A percentile compares a stretch with the other conserved stretches of the same genome.
Conservation (phyloP, 768 basidiomycete genomes). For the Tricholoma saponaceum region DNA sequence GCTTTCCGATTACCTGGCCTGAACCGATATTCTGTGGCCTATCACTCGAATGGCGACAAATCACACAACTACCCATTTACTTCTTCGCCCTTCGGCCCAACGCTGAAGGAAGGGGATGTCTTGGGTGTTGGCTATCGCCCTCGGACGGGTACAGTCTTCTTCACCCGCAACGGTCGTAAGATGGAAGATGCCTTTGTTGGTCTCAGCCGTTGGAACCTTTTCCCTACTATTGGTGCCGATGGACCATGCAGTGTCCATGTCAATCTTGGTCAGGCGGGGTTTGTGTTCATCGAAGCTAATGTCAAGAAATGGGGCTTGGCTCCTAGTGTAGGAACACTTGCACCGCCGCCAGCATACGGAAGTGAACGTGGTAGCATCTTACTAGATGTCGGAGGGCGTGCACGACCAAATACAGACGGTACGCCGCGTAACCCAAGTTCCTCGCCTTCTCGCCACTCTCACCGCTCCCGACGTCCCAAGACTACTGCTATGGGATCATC, state of each 20-base stretch:
- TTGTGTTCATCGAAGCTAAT: conserved; percentile 99
- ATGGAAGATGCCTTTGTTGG: conserved; percentile 95
- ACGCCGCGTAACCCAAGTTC: conserved; percentile 37
- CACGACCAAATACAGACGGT: conserved; percentile 33
- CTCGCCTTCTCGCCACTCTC: conserved; percentile 48
- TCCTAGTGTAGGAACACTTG: conserved; percentile 94
- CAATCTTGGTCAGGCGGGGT: conserved; percentile 96
- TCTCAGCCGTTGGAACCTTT: conserved; percentile 86
- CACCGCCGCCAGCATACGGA: conserved; percentile 97
- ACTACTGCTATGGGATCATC: conserved; percentile 48
- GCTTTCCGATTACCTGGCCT: conserved; percentile 88
- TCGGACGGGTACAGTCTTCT: conserved; percentile 97
- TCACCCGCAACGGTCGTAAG: conserved; percentile 95
- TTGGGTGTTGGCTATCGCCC: conserved; percentile 95
- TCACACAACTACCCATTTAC: conserved; percentile 97
- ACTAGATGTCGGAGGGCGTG: conserved; percentile 79
- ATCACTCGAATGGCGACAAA: conserved; percentile 95
- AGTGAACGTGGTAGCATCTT: conserved; percentile 95
- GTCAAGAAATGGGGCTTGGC: conserved; percentile 99
- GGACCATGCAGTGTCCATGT: conserved; percentile 96
- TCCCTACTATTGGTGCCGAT: conserved; percentile 95
- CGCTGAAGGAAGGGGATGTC: conserved; percentile 90
- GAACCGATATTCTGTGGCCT: conserved; percentile 86
- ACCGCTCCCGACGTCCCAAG: conserved; percentile 56
- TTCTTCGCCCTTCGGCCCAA: conserved; percentile 74